Evolutionary conservation across 129 eudicot species (phyloP).

Genomic region (Artemisia annua): DNA sequence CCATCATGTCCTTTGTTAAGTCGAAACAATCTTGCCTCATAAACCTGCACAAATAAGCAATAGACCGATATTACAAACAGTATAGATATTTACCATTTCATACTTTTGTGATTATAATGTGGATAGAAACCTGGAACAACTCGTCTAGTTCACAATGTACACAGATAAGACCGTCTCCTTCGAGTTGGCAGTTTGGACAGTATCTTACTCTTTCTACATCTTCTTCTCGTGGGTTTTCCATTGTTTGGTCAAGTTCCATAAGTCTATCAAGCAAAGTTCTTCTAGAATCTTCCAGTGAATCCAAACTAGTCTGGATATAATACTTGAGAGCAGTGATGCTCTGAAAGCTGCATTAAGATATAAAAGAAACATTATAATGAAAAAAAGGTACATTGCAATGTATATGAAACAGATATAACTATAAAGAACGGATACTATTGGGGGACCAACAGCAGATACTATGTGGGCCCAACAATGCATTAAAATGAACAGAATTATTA

Average conservation of each 20-base stretch:
- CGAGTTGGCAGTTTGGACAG: slow-evolving; percentile 73
- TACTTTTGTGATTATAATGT: neutral
- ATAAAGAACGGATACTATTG: no score
- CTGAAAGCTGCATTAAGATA: slow-evolving; percentile 54
- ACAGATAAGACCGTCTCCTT: slow-evolving; percentile 73
- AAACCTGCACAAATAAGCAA: slow-evolving; percentile 47
- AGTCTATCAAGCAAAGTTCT: slow-evolving; percentile 61
- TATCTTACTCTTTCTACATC: slow-evolving; percentile 80
- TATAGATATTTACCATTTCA: no score
- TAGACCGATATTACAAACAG: slow-evolving; percentile 10
- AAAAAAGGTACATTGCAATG: slow-evolving; percentile 6
- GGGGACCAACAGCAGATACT: neutral
- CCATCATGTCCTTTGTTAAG: slow-evolving; percentile 67
- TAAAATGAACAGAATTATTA: slow-evolving; percentile 20
- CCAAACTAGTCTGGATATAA: slow-evolving; percentile 75
- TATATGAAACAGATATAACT: neutral
- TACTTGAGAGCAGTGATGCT: slow-evolving; percentile 71
- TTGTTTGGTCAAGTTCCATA: slow-evolving; percentile 67
- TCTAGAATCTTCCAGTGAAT: slow-evolving; percentile 79
- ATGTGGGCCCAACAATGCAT: neutral
- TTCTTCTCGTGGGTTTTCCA: slow-evolving; percentile 82
- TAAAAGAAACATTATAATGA: neutral
- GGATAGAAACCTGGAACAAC: slow-evolving; percentile 66
- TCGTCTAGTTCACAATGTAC: slow-evolving; percentile 91
- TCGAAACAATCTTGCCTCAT: slow-evolving; percentile 93